phyloP scores from a whole-genome alignment of 306 rosid genomes.

The Cucurbita pepo region DNA sequence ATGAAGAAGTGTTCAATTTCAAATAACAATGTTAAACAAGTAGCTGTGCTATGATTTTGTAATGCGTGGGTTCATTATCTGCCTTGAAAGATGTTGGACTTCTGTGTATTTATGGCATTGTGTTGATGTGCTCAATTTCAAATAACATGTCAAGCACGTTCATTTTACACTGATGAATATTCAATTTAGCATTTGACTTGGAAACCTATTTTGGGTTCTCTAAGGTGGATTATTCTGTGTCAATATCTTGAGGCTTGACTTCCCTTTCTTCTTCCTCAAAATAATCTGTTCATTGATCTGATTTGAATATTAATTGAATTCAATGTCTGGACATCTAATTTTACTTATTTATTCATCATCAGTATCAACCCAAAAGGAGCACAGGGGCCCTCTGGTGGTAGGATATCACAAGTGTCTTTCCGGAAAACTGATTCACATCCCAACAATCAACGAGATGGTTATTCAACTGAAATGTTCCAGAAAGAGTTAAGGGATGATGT shows the following conservation, averaged over 20 bases:
- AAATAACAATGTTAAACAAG: not conserved
- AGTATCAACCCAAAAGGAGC: conserved; percentile 34
- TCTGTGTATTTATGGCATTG: not conserved
- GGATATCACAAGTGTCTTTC: conserved; percentile 29
- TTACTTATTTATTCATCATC: conserved; percentile 6
- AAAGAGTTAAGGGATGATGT: conserved; percentile 36
- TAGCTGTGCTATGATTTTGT: not conserved
- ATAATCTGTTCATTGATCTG: not conserved
- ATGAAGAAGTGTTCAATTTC: too few species aligned
- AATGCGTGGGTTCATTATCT: not conserved
- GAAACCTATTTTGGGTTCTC: not conserved
- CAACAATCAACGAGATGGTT: conserved; percentile 25
- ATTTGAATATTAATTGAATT: not conserved
- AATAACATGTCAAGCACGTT: not conserved
- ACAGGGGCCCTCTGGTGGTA: conserved; percentile 40
- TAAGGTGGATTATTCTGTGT: not conserved
- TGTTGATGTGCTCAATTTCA: not conserved
- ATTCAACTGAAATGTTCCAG: conserved; percentile 18
- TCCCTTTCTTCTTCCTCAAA: not conserved
- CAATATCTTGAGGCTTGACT: not conserved
- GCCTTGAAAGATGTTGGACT: not conserved
- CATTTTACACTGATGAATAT: not conserved
- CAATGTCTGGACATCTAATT: not conserved
- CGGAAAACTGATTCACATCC: conserved; percentile 39
- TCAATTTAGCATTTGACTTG: not conserved